Base-by-base conservation (phyloP, 306 rosid species). In the Amphicarpaea edgeworthii region DNA sequence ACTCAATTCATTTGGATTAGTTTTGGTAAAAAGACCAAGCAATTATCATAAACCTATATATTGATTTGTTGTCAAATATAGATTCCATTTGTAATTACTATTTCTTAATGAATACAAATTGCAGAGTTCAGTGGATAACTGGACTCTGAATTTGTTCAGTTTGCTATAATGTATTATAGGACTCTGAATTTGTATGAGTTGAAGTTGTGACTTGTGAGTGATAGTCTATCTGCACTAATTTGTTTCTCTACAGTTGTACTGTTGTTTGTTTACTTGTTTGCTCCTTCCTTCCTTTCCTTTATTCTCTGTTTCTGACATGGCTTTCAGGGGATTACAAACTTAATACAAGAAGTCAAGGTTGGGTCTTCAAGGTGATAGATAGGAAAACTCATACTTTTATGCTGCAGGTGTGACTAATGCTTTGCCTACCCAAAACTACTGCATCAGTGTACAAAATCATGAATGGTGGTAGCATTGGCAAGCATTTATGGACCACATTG, bases 321-420 rank as follows among this genome's bases (percentile, higher is more conserved):
- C 65, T 66, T 78, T 66, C 80, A 79, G 84, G 78, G 53, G 60
- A 85, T 63, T 70, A 30, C 84, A 54, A 63, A 81, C 37, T 49
- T 68, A 74, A 23, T 38, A 7, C 58, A 45, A 49, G 72, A 24
- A 60, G 61, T 37, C 49, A 79, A 43, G 16, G 37, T 47, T 70
- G 62, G 61, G 77, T 64, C 70, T 58, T 81, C 73, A 38, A 70
- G 79, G 6, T 14, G 54, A 43, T 55, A 80, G 37, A 57, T 63
- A 46, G 54, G 61, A 50, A 70, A 37, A 34, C 43, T 34, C 43
- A 8, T 30, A 8, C 60, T 12, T 20, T 43, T 65, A 7, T 24
- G 72, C 51, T 57, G 64, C 76, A 49, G 74, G 84, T 76, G 40
- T 65, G 76, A 49, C 34, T 28, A 12, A 68, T 55, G 49, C 15